These are phyloP conservation scores for Mycena alexandri DNA, from an alignment of 768 basidiomycete species.

Conservation along the genomic window DNA sequence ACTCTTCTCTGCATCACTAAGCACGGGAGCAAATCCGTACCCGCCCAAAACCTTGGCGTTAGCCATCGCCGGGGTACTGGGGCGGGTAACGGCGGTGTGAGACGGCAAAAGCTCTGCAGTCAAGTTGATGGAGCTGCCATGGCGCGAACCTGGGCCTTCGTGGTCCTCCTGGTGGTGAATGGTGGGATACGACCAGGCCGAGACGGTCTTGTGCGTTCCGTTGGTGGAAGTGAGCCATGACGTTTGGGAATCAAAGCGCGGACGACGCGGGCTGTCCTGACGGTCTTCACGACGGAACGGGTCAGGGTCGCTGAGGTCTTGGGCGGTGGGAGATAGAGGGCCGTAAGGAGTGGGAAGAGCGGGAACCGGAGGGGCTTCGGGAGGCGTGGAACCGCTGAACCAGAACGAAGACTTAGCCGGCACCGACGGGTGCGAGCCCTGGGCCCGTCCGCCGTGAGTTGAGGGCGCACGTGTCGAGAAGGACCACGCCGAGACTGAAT, in stretches of 20 bases:
- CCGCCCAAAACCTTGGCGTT: slow-evolving; percentile 76
- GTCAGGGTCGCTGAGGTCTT: slow-evolving; percentile 63
- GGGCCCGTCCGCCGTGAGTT: slow-evolving; percentile 51
- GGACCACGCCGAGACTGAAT: slow-evolving; percentile 78
- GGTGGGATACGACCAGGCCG: slow-evolving; percentile 79
- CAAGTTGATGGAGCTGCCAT: slow-evolving; percentile 56
- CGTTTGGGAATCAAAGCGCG: slow-evolving; percentile 72
- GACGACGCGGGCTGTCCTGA: slow-evolving; percentile 55
- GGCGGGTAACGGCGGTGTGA: slow-evolving; percentile 54
- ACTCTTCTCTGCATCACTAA: slow-evolving; percentile 65
- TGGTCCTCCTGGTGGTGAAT: slow-evolving; percentile 51
- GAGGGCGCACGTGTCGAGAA: slow-evolving; percentile 71
- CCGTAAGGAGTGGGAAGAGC: no score
- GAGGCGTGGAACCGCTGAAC: slow-evolving; percentile 64
- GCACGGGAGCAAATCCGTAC: slow-evolving; percentile 69
- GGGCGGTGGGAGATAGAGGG: slow-evolving; percentile 57
- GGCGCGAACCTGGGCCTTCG: slow-evolving; percentile 36
- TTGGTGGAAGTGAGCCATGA: slow-evolving; percentile 81
- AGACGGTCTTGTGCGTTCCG: slow-evolving; percentile 67
- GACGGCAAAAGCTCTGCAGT: slow-evolving; percentile 56
- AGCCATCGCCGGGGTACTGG: slow-evolving; percentile 66
- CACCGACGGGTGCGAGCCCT: slow-evolving; percentile 55
- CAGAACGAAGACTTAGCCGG: slow-evolving; percentile 73
- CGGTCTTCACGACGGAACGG: slow-evolving; percentile 71
- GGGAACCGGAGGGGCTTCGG: slow-evolving; percentile 74